Evolutionary conservation across 1,284 basidiomycete genomes (phyloP).

Genomic region (Chalciporus sp.): DNA sequence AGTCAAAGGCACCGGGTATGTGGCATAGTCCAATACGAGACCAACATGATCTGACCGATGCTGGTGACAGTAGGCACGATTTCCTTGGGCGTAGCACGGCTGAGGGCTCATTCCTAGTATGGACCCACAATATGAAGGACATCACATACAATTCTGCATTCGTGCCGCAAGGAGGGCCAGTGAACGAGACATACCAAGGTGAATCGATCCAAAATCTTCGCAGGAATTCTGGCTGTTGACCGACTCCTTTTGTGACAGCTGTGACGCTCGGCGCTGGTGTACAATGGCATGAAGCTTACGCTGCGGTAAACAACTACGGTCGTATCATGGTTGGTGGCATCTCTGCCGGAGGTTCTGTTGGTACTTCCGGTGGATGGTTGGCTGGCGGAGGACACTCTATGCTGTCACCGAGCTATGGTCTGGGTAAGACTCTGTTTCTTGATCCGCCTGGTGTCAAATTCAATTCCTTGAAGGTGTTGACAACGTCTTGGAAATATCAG

Average conservation of each 20-base stretch:
- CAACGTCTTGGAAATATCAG: constrained; percentile 37
- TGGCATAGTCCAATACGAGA: neutral
- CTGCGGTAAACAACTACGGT: constrained; percentile 34
- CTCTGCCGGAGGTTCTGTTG: constrained; percentile 40
- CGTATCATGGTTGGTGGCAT: constrained; percentile 43
- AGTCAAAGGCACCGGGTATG: constrained; percentile 50
- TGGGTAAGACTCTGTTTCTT: constrained; percentile 33
- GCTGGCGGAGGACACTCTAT: constrained; percentile 49
- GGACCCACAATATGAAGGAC: constrained; percentile 43
- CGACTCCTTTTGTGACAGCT: constrained; percentile 17
- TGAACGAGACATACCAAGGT: constrained; percentile 16
- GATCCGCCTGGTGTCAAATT: neutral
- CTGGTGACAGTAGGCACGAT: constrained; percentile 33
- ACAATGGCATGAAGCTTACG: constrained; percentile 47
- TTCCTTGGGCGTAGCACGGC: constrained; percentile 42
- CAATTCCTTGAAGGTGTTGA: constrained; percentile 40
- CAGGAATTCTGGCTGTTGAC: neutral
- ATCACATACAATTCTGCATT: constrained; percentile 36
- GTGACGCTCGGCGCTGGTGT: constrained; percentile 48
- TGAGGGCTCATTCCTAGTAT: constrained; percentile 40
- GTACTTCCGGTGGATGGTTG: constrained; percentile 44
- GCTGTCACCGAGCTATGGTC: constrained; percentile 43
- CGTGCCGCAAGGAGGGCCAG: constrained; percentile 33
- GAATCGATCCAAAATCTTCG: neutral
- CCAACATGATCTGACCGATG: neutral